Evolutionary conservation across 768 basidiomycete species (phyloP), one percentile per base, ranked within the genome.

Genomic region (Hirschioporus abietinus): DNA sequence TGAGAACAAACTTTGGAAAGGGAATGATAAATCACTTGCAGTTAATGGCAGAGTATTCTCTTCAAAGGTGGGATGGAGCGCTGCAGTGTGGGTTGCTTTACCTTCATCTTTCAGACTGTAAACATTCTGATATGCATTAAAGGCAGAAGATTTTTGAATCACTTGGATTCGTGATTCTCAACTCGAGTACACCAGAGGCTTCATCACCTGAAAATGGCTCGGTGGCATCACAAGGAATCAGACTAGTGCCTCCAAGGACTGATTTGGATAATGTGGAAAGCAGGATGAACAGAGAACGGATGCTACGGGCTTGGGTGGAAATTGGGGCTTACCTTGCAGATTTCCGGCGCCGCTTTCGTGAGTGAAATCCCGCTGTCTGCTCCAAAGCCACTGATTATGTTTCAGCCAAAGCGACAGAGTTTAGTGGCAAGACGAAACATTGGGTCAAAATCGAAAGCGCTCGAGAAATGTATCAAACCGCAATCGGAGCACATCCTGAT

Each of bases 241-340:
- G 80, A 0, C 76, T 92, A 15, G 78, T 77, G 7, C 84, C 89
- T 23, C 90, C 90, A 0, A 58, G 75, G 6, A 85, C 86, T 3
- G 85, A 90, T 67, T 71, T 79, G 18, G 71, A 65, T 10, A 81
- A 79, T 9, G 71, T 76, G 9, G 76, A 79, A 52, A 88, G 88
- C 20, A 82, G 76, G 66, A 78, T 80, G 65, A 84, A 81, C 68
- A 82, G 88, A 5, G 82, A 83, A 25, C 88, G 82, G 71, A 81
- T 94, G 3, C 81, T 94, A 62, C 84, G 93, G 35, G 90, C 88
- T 30, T 94, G 93, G 93, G 82, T 92, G 20, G 93, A 95, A 73
- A 76, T 89, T 8, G 77, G 83, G 57, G 84, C 90, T 2, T 94
- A 88, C 87, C 70, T 88, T 23, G 76, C 80, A 4, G 84, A 91